These are phyloP conservation scores for Trichoderma pleuroti DNA, from an alignment of 2,329 filamentous ascomycete genomes.

Conservation along the genomic window DNA sequence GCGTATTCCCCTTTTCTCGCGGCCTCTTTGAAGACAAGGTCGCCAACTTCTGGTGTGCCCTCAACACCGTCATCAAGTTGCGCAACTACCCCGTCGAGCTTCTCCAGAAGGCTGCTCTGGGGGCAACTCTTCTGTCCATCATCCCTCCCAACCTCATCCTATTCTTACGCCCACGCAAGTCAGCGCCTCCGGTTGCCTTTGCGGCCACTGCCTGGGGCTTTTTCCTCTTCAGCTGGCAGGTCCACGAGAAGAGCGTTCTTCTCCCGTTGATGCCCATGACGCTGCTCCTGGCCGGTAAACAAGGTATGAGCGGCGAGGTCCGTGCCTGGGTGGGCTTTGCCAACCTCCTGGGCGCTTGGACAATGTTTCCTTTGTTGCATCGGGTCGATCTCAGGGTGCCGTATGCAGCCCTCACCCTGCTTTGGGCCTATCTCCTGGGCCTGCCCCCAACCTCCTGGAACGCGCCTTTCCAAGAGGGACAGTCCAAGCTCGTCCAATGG, in stretches of 20 bases:
- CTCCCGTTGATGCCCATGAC: slow-evolving; percentile 94
- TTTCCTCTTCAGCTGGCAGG: slow-evolving; percentile 96
- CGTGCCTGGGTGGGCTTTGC: slow-evolving; percentile 95
- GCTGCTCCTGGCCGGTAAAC: slow-evolving; percentile 71
- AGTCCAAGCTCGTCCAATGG: slow-evolving; percentile 37
- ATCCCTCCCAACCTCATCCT: slow-evolving; percentile 75
- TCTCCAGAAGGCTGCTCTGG: slow-evolving; percentile 72
- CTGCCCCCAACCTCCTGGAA: slow-evolving; percentile 73
- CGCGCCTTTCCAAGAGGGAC: slow-evolving; percentile 58
- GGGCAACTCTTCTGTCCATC: slow-evolving; percentile 72
- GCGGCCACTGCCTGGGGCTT: slow-evolving; percentile 91
- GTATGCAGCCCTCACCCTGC: slow-evolving; percentile 75
- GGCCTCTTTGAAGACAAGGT: slow-evolving; percentile 98
- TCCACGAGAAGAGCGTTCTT: slow-evolving; percentile 96
- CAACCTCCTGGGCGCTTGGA: slow-evolving; percentile 86
- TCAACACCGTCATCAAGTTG: slow-evolving; percentile 87
- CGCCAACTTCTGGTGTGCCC: slow-evolving; percentile 94
- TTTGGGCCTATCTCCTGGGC: slow-evolving; percentile 90
- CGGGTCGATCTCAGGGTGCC: slow-evolving; percentile 81
- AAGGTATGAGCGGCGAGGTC: slow-evolving; percentile 71
- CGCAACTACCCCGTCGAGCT: slow-evolving; percentile 66
- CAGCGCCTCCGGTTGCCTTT: slow-evolving; percentile 74
- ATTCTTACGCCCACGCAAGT: slow-evolving; percentile 72
- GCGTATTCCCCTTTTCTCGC: slow-evolving; percentile 94
- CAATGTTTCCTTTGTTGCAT: slow-evolving; percentile 85